These are phyloP conservation scores for Rhizophagus clarus DNA, from an alignment of 192 early-diverging fungal genomes.

Conservation along the genomic window DNA sequence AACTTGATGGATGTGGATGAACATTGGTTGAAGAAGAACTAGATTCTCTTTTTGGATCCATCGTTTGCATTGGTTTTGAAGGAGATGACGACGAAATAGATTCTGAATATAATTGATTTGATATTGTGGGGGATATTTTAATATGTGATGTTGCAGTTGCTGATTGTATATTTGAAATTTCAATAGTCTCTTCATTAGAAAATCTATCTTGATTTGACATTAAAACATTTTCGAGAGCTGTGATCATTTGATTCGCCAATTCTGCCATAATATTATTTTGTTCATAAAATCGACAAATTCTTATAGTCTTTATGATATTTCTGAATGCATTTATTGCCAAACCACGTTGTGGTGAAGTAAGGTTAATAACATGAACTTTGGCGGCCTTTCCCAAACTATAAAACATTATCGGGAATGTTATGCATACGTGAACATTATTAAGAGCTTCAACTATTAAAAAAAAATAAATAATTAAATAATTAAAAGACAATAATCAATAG, in stretches of 20 bases:
- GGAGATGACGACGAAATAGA: not conserved
- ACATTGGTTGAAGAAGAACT: not conserved
- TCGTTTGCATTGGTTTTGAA: not conserved
- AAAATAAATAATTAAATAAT: not conserved
- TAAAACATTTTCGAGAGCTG: conserved; percentile 13
- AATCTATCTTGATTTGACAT: conserved; percentile 16
- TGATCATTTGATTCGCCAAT: conserved; percentile 23
- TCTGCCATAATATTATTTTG: conserved; percentile 23
- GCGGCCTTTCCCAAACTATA: conserved; percentile 23
- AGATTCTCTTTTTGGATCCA: not conserved
- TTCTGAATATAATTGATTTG: not conserved
- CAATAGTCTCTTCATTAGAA: not conserved
- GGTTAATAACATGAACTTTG: conserved; percentile 27
- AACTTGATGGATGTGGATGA: not conserved
- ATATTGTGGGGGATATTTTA: not conserved
- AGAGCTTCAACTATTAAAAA: conserved; percentile 21
- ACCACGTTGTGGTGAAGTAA: conserved; percentile 12
- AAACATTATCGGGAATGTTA: conserved; percentile 30
- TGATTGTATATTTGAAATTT: not conserved
- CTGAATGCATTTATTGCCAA: conserved; percentile 8
- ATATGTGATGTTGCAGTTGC: not conserved
- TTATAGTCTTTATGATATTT: conserved; percentile 22
- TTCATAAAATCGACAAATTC: conserved; percentile 20
- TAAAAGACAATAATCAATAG: not conserved
- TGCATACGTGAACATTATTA: conserved; percentile 28